Conservation (phyloP, 176 grass and related monocot species). For the Aegilops bicornis region DNA sequence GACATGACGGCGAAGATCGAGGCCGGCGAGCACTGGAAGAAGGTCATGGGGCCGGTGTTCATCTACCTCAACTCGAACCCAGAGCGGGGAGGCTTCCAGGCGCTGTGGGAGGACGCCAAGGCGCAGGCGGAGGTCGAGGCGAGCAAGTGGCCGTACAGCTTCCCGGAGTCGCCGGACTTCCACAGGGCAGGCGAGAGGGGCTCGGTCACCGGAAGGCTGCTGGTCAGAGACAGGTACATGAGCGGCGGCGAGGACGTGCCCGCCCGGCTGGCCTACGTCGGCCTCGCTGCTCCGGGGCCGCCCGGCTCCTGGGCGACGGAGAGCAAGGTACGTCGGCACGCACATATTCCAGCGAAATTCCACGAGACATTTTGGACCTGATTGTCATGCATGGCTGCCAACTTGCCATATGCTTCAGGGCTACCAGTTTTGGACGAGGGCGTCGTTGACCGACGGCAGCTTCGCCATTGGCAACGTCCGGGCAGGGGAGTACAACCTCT, state of each 20-base stretch:
- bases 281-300: constrained; percentile 52
- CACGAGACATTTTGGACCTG: too few relatives aligned
- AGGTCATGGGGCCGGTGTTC: constrained; percentile 75
- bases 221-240: constrained; percentile 41
- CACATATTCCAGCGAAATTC: too few relatives aligned
- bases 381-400: too few relatives aligned
- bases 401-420: not conserved
- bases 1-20: constrained; percentile 36
- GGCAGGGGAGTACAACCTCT: constrained; percentile 55
- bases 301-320: constrained; percentile 51
- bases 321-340: constrained; percentile 17
- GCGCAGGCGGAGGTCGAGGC: constrained; percentile 44
- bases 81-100: not conserved
- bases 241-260: not conserved
- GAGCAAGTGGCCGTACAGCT: constrained; percentile 66
- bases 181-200: constrained; percentile 27
- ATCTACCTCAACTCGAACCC: constrained; percentile 63
- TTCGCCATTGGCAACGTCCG: constrained; percentile 53
- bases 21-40: constrained; percentile 68
- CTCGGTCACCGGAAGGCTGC: constrained; percentile 30
- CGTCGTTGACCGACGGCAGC: not conserved
- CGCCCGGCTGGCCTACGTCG: constrained; percentile 33
- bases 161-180: constrained; percentile 44
- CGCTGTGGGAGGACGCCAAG: constrained; percentile 67
- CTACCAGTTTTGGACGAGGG: constrained; percentile 76